Percentiles rank a stretch among this genome's conserved stretches.
Evolutionary conservation across 768 basidiomycete genomes (phyloP).

Genomic region (Pleurotus eryngii): DNA sequence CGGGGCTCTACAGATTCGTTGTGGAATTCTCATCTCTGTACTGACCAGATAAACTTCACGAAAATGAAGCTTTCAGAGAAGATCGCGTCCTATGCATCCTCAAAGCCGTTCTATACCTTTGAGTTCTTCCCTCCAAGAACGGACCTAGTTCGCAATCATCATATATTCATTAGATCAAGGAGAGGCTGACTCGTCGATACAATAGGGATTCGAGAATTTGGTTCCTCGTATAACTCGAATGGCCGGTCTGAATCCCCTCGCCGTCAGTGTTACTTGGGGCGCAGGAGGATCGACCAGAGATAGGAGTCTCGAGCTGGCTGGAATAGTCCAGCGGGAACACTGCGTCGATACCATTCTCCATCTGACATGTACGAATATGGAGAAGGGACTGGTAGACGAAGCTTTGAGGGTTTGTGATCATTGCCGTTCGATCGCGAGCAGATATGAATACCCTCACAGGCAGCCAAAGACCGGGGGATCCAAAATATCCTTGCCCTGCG

Average conservation of each 20-base stretch:
- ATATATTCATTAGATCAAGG: not conserved
- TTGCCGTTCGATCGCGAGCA: not conserved
- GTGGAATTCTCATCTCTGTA: not conserved
- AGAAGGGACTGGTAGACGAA: conserved; percentile 80
- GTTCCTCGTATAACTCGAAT: conserved; percentile 84
- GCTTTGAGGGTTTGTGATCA: conserved; percentile 65
- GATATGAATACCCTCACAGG: conserved; percentile 34
- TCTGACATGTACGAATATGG: conserved; percentile 97
- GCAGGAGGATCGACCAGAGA: conserved; percentile 93
- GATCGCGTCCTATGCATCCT: conserved; percentile 41
- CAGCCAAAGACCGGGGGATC: conserved; percentile 78
- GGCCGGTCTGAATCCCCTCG: conserved; percentile 71
- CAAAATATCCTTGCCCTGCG: conserved; percentile 89
- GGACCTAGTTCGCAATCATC: conserved; percentile 55
- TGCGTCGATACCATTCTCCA: conserved; percentile 88
- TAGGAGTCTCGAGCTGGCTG: conserved; percentile 82
- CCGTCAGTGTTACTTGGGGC: conserved; percentile 95
- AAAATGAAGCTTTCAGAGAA: conserved; percentile 75
- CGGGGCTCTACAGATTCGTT: not conserved
- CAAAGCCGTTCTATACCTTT: conserved; percentile 83
- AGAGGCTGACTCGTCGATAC: not conserved
- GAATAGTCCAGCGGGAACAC: conserved; percentile 67
- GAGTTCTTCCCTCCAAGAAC: conserved; percentile 98
- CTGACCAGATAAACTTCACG: not conserved
- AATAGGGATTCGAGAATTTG: conserved; percentile 88